Evolutionary conservation across 805 yeast species (phyloP), one percentile per base, ranked within the genome.

Genomic region (Saccharomycopsis sp.): DNA sequence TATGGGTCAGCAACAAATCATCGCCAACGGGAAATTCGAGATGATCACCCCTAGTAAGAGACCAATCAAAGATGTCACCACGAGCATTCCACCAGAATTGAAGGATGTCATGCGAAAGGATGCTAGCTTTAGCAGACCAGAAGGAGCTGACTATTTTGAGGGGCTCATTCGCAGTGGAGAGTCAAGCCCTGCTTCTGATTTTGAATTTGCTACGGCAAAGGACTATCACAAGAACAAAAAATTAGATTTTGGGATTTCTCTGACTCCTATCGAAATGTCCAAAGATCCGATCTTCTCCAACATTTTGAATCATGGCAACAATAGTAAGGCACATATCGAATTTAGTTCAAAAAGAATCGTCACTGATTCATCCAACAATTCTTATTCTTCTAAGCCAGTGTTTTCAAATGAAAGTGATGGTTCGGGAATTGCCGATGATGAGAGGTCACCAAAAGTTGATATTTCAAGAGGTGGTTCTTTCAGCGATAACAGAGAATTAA

Each of bases 211-310:
- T 15, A 33, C 39, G 27, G 7, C 19, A 8, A 40, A 27, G 12
- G 42, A 43, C 18, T 37, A 37, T 37, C 17, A 25, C n/a, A 33
- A 33, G 15, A 32, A 32, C n/a, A 37, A 38, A 21, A 39, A 39
- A 18, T 26, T 39, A 6, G 37, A 39, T 19, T 39, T 39, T 20
- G 42, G 25, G n/a, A 20, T 46, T n/a, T 29, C 45, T 13, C 34
- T 40, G 2, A 46, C 43, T n/a, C 49, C 49, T 10, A 39, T 46
- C 21, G 49, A 42, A 29, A 39, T 39, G 43, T 46, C 49, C 4
- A 39, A 37, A 21, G 49, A 46, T 32, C 49, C 49, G 4, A 46
- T 46, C 13, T 46, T 46, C 39, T 44, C 49, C 21, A 46, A 43
- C 13, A 36, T 46, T 12, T 36, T n/a, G n/a, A n/a, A n/a, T n/a